Base-by-base conservation (phyloP, 2,329 filamentous ascomycete species). In the Colletotrichum eremochloae region DNA sequence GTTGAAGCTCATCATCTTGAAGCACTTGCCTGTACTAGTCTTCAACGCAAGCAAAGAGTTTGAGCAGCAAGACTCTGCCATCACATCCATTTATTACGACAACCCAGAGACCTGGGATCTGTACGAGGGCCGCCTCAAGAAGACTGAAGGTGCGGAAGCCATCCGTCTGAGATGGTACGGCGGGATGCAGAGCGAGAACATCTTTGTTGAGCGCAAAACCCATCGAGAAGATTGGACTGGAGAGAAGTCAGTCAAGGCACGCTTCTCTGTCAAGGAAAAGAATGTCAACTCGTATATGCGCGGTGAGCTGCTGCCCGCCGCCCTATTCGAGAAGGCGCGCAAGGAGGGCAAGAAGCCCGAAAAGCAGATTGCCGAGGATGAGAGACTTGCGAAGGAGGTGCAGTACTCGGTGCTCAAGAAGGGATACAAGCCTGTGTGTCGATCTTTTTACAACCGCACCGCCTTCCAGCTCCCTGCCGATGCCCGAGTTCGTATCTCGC, bases 221-320 rank as follows among this genome's bases (percentile, higher is more conserved):
- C 96, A 99, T 85, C 92, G 96, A 50, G 96, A 99, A 82, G 96
- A 99, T 81, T 99, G 96, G 96, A 99, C 96, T 0, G 96, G 96
- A 71, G 96, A 99, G 82, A 97, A 98, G 84, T 98, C 96, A 1
- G 96, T 99, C 84, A 99, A 99, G 85, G 96, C 96, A 55, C 93
- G 96, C 55, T 99, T 99, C 79, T 89, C 93, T 11, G 87, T 96
- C 75, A 98, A 99, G 85, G 96, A 99, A 85, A 99, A 99, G 88
- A 94, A 98, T 74, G 93, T 99, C 79, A 98, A 98, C 79, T 89
- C 94, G 18, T 99, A 95, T 81, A 86, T 99, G 82, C 88, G 88
- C 63, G 96, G 96, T 67, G 91, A 95, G 77, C 88, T 97, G 79
- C 94, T 95, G 2, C 95, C 96, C 0, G 91, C 92, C 48, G 91